Conservation (phyloP, 2,329 filamentous ascomycete genomes). For the Penicillium sp. region DNA sequence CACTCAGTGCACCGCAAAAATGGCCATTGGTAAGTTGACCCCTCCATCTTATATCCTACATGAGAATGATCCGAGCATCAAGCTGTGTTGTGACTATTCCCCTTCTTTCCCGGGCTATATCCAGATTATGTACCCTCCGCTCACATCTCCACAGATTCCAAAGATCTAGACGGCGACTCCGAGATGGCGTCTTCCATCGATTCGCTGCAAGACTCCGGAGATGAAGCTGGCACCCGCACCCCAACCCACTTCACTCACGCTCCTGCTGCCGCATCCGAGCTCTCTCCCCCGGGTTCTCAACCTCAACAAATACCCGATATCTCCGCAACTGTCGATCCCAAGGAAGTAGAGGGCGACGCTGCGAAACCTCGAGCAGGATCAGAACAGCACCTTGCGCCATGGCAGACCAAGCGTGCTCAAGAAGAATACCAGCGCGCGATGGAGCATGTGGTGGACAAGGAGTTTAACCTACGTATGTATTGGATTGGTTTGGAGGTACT, state of each 20-base stretch:
- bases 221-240: constrained; percentile 39
- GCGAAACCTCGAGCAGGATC: constrained; percentile 22
- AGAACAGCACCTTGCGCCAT: constrained; percentile 48
- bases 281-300: constrained; percentile 54
- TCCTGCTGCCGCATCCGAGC: constrained; percentile 39
- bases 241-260: constrained; percentile 31
- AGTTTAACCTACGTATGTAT: constrained; percentile 46
- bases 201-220: constrained; percentile 36
- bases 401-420: constrained; percentile 53
- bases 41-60: not conserved
- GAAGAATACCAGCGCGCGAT: constrained; percentile 52
- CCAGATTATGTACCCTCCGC: not conserved
- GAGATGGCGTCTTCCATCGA: constrained; percentile 51
- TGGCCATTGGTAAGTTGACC: constrained; percentile 21
- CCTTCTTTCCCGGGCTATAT: not conserved
- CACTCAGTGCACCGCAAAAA: constrained; percentile 5
- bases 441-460: constrained; percentile 49
- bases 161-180: constrained; percentile 53
- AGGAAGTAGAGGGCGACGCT: not conserved
- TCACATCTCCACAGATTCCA: constrained; percentile 10
- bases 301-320: constrained; percentile 18
- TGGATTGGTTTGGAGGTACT: not conserved
- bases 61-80: not conserved
- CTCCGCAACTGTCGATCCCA: not conserved
- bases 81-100: not conserved